A percentile compares a stretch with the other conserved stretches of the same genome.
These are phyloP conservation scores for Decorospora gaudefroyi DNA, from an alignment of 2,329 filamentous ascomycete species.

Conservation along the genomic window DNA sequence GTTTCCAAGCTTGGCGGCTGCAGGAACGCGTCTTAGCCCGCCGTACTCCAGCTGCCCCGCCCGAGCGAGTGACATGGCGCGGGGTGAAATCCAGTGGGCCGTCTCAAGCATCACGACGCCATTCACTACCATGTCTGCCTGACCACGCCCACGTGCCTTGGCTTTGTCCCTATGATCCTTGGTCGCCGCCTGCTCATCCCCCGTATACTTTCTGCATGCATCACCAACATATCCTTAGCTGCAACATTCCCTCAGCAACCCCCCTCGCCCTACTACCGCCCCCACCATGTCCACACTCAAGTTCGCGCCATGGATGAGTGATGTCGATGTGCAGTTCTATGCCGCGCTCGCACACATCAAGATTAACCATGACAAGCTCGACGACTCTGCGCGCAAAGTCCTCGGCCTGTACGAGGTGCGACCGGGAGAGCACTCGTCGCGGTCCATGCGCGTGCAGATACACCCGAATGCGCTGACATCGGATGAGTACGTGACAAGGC, in stretches of 20 bases:
- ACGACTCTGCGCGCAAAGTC: slow-evolving; percentile 86
- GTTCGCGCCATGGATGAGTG: slow-evolving; percentile 89
- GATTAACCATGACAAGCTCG: slow-evolving; percentile 95
- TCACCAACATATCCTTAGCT: slow-evolving; percentile 3
- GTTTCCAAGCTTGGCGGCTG: slow-evolving; percentile 24
- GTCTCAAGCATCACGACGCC: slow-evolving; percentile 7
- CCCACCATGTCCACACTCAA: slow-evolving; percentile 57
- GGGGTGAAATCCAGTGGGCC: slow-evolving; percentile 8
- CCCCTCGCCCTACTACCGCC: slow-evolving; percentile 3
- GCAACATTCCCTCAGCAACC: slow-evolving; percentile 1
- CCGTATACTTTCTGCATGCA: slow-evolving; percentile 3
- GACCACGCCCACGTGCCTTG: slow-evolving; percentile 30
- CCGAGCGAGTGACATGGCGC: slow-evolving; percentile 17
- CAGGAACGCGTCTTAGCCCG: slow-evolving; percentile 32
- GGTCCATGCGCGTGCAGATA: slow-evolving; percentile 88
- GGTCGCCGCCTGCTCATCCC: slow-evolving; percentile 4
- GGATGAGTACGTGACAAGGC: slow-evolving; percentile 67
- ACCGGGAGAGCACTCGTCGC: slow-evolving; percentile 68
- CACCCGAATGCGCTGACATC: slow-evolving; percentile 83
- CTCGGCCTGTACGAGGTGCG: slow-evolving; percentile 89
- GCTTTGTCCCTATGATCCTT: slow-evolving; percentile 27
- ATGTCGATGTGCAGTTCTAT: slow-evolving; percentile 96
- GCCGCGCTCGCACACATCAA: slow-evolving; percentile 89
- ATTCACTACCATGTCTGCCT: slow-evolving; percentile 31
- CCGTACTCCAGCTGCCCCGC: neutral